These are phyloP conservation scores for Kingdonia uniflora DNA, from an alignment of 164 flowering plant species.

Conservation along the genomic window DNA sequence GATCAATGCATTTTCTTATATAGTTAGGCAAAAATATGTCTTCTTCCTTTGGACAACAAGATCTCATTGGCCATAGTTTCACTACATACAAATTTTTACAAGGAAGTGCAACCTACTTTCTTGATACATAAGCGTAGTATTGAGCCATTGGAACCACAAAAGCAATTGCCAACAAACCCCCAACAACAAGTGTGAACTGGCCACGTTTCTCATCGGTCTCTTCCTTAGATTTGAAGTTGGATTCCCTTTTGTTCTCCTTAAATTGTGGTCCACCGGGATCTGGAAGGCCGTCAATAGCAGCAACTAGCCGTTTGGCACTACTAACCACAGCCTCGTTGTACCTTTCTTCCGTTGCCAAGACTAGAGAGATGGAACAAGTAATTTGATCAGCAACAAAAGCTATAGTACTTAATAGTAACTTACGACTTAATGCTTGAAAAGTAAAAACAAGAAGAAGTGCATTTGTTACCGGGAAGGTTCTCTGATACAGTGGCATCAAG, in stretches of 20 bases:
- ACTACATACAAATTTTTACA: too few relatives aligned
- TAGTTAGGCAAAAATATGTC: too few relatives aligned
- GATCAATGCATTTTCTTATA: too few relatives aligned
- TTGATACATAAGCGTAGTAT: conserved; percentile 91
- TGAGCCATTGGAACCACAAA: conserved; percentile 99
- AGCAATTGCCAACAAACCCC: conserved; percentile 90
- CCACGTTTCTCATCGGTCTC: conserved; percentile 98
- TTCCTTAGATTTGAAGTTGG: conserved; percentile 84
- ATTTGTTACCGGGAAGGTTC: conserved; percentile 80
- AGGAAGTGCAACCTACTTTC: conserved; percentile 14
- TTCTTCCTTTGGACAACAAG: too few relatives aligned
- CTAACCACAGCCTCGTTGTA: conserved; percentile 83
- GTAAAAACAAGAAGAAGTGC: background rate
- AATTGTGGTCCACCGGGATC: conserved; percentile 83
- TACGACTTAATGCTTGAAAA: too few relatives aligned
- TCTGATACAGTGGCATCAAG: conserved; percentile 92
- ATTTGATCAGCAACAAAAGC: conserved; percentile 7
- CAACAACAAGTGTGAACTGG: conserved; percentile 91
- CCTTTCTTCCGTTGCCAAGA: conserved; percentile 91
- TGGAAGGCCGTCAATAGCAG: conserved; percentile 94
- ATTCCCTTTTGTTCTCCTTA: conserved; percentile 82
- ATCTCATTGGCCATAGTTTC: too few relatives aligned
- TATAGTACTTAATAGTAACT: too few relatives aligned
- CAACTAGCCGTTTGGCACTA: conserved; percentile 79
- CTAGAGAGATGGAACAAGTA: conserved; percentile 29